Percentiles rank a stretch among this genome's conserved stretches.
phyloP scores from a whole-genome alignment of 768 basidiomycete genomes.

The Leccinum arenicola region DNA sequence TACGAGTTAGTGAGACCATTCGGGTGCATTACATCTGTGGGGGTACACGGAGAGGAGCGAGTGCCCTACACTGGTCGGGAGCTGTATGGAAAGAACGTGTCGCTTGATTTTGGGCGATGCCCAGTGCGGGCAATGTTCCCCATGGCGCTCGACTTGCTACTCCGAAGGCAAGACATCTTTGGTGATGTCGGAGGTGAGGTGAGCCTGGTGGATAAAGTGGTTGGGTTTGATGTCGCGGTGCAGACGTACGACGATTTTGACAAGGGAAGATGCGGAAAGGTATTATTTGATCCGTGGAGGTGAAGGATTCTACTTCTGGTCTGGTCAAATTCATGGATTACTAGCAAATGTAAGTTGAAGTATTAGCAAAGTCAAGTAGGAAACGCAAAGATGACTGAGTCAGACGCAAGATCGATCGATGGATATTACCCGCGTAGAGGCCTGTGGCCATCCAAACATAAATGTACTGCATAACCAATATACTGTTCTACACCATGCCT shows the following conservation, averaged over 20 bases:
- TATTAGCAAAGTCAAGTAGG: not conserved
- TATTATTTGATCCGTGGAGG: slow-evolving; percentile 74
- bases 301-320: slow-evolving; percentile 13
- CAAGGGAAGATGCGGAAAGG: slow-evolving; percentile 70
- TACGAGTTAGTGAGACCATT: slow-evolving; percentile 74
- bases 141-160: slow-evolving; percentile 62
- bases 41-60: slow-evolving; percentile 56
- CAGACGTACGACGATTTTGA: slow-evolving; percentile 67
- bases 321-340: not conserved
- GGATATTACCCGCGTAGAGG: too few relatives aligned
- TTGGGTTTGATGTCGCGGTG: slow-evolving; percentile 53
- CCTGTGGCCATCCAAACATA: not conserved
- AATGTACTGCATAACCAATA: not conserved
- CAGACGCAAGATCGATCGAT: not conserved
- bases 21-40: slow-evolving; percentile 72
- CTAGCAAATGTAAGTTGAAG: not conserved
- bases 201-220: slow-evolving; percentile 68
- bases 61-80: slow-evolving; percentile 56
- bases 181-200: slow-evolving; percentile 61
- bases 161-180: slow-evolving; percentile 70
- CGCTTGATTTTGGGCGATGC: slow-evolving; percentile 78
- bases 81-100: slow-evolving; percentile 76
- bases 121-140: slow-evolving; percentile 79
- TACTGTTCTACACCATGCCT: not conserved
- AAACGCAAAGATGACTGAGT: not conserved